Base-by-base conservation (phyloP, 768 basidiomycete species). In the Suillus ampliporus region DNA sequence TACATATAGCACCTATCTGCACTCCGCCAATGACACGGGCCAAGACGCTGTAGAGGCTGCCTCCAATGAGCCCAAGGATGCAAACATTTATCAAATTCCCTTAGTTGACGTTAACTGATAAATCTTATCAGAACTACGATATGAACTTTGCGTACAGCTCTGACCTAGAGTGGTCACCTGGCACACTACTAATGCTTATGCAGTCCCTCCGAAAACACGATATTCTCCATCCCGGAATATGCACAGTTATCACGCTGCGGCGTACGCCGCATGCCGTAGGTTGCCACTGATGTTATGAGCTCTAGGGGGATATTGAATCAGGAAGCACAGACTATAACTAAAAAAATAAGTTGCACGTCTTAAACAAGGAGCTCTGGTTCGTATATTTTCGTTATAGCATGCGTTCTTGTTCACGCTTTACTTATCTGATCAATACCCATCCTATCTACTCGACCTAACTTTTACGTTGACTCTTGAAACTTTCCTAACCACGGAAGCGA, bases 11-110 rank as follows among this genome's bases (percentile, higher is more conserved):
- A n/a, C 43, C 19, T 10, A 8, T 43, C 7, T 75, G 1, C 77
- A 78, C 68, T 78, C 71, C 58, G 75, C 78, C n/a, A 76, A 78
- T 43, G 77, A 78, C 61, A 77, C 70, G 5, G 78, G 77, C 14
- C 71, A 76, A 65, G 41, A 9, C 19, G 41, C 13, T 38, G 40
- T n/a, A 10, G 19, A n/a, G 19, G 19, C 43, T 43, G 43, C 19
- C 43, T 43, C 8, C 19, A 4, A 43, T 43, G 43, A 4, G 8
- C 7, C 43, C 43, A 4, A 44, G 3, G 6, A 44, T 44, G 43
- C 10, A 9, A 44, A 44, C 19, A 44, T 44, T 44, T n/a, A 44
- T n/a, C n/a, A 44, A 44, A 44, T 19, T 44, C 43, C 3, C 43
- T 9, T n/a, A 10, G n/a, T 44, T 44, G n/a, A 8, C 43, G 19